These are phyloP conservation scores for Neurospora sp. DNA, from an alignment of 495 filamentous ascomycete species.

Conservation along the genomic window DNA sequence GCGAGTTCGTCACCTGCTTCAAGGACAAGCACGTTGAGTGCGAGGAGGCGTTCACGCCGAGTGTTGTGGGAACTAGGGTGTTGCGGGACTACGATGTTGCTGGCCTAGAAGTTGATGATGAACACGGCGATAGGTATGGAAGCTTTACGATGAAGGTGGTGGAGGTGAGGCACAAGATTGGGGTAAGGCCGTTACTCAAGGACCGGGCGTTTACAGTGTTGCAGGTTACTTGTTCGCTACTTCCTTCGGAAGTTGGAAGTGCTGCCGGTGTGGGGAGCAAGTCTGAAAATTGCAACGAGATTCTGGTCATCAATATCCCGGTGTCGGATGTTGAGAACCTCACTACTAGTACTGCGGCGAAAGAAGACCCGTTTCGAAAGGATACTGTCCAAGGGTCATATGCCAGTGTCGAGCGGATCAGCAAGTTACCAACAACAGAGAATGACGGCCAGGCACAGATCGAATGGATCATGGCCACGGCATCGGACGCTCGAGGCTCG, in stretches of 20 bases:
- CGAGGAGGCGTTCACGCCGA: constrained; percentile 64
- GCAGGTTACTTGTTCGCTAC: constrained; percentile 26
- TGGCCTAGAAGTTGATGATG: constrained; percentile 7
- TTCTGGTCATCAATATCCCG: constrained; percentile 47
- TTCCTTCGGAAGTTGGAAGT: not conserved
- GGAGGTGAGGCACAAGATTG: constrained; percentile 43
- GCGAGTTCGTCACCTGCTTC: constrained; percentile 53
- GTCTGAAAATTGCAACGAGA: constrained; percentile 23
- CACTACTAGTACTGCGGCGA: constrained; percentile 16
- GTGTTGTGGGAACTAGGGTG: constrained; percentile 46
- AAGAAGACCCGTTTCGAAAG: constrained; percentile 1
- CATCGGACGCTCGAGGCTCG: constrained; percentile 56
- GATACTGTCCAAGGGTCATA: constrained; percentile 45
- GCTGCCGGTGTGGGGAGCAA: not conserved
- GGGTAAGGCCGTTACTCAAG: constrained; percentile 31
- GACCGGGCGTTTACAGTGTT: constrained; percentile 49
- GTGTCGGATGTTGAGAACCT: constrained; percentile 25
- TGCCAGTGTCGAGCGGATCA: constrained; percentile 50
- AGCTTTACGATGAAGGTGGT: constrained; percentile 40
- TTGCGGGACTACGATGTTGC: constrained; percentile 39
- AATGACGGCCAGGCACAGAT: constrained; percentile 22
- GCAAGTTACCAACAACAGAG: constrained; percentile 14
- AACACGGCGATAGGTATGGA: constrained; percentile 31
- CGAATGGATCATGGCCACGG: constrained; percentile 61
- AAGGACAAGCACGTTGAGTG: constrained; percentile 53